phyloP scores from a whole-genome alignment of 345 rosid genomes.

The Camelina laxa region DNA sequence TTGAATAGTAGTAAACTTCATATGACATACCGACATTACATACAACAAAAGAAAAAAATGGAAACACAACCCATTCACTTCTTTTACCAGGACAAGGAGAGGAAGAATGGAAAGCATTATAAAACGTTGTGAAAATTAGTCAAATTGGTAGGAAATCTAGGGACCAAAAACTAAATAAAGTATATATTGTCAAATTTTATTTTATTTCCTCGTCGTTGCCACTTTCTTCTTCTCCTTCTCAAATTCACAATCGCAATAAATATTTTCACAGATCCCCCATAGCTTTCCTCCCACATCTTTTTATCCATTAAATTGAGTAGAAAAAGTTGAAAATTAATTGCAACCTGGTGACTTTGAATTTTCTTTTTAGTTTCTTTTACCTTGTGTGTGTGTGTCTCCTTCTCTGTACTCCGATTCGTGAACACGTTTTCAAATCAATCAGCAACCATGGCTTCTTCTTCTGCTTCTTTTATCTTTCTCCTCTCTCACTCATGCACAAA shows the following conservation, averaged over 20 bases:
- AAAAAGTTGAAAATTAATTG: constrained; percentile 11
- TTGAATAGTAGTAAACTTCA: too few species aligned
- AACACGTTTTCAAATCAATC: constrained; percentile 23
- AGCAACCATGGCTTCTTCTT: constrained; percentile 27
- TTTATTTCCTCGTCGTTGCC: constrained; percentile 32
- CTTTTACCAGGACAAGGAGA: too few species aligned
- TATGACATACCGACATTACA: too few species aligned
- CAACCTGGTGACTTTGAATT: constrained; percentile 25
- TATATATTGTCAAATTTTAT: too few species aligned
- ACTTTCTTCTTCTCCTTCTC: constrained; percentile 33
- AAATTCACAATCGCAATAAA: constrained; percentile 17
- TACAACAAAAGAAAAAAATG: too few species aligned
- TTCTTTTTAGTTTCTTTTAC: not conserved
- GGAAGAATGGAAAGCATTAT: too few species aligned
- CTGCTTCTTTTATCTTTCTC: constrained; percentile 4
- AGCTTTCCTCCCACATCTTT: constrained; percentile 36
- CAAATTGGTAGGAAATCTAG: too few species aligned
- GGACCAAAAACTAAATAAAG: too few species aligned
- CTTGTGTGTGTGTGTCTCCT: constrained; percentile 9
- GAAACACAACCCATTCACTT: too few species aligned
- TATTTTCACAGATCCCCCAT: constrained; percentile 33
- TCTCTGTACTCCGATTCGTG: constrained; percentile 12
- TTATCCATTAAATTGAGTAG: constrained; percentile 24
- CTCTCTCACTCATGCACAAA: constrained; percentile 30
- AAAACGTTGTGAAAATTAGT: too few species aligned